Conservation (phyloP, 2,329 filamentous ascomycete genomes). For the Epichloe baconii region DNA sequence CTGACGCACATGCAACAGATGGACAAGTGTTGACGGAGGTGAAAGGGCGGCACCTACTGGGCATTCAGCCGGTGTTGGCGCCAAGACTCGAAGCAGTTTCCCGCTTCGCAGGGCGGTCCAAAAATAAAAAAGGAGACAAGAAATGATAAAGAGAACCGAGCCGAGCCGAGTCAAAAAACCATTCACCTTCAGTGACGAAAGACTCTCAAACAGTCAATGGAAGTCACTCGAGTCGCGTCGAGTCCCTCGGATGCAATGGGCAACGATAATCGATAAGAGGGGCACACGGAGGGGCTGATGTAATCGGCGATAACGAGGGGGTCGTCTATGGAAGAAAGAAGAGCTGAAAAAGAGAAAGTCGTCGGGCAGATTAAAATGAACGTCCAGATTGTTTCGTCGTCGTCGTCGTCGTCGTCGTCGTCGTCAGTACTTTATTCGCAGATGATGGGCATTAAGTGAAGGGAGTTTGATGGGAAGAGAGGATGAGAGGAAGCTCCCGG, state of each 20-base stretch:
- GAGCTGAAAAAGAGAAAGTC: not conserved
- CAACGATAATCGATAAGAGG: slow-evolving; percentile 4
- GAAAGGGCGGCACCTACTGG: slow-evolving; percentile 16
- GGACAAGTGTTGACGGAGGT: not conserved
- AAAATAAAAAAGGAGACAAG: slow-evolving; percentile 3
- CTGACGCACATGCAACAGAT: not conserved
- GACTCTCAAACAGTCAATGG: not conserved
- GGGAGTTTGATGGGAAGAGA: slow-evolving; percentile 2
- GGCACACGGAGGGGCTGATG: slow-evolving; percentile 6
- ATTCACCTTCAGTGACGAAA: not conserved
- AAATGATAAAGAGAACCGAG: not conserved
- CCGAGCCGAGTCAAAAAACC: not conserved
- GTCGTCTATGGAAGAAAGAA: not conserved
- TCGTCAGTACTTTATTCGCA: slow-evolving; percentile 2
- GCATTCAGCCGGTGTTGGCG: slow-evolving; percentile 22
- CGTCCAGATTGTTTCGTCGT: not conserved
- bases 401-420: slow-evolving; percentile 1
- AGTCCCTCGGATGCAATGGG: not conserved
- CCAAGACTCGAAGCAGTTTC: slow-evolving; percentile 18
- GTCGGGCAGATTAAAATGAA: not conserved
- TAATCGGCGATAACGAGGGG: slow-evolving; percentile 1
- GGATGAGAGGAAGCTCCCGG: not conserved
- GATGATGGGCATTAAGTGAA: not conserved
- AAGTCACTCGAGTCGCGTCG: slow-evolving; percentile 1
- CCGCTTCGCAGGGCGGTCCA: slow-evolving; percentile 15